phyloP scores from a whole-genome alignment of 2,329 filamentous ascomycete species.

The Microascus cirrosus region DNA sequence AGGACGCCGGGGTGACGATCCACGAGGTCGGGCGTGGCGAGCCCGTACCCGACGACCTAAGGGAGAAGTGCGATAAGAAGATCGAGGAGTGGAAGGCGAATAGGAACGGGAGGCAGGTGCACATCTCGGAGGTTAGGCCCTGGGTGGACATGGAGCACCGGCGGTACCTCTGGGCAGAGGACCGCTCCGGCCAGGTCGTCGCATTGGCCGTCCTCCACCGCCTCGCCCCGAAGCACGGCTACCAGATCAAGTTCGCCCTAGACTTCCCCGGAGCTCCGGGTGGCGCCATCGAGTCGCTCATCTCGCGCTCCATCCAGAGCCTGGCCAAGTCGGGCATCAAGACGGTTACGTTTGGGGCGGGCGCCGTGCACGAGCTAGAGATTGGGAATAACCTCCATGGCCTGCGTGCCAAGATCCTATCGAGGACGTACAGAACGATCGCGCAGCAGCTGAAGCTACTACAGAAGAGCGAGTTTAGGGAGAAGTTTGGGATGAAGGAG shows the following conservation, averaged over 20 bases:
- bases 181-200: conserved; percentile 60
- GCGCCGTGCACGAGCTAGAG: conserved; percentile 61
- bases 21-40: conserved; percentile 58
- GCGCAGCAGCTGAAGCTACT: conserved; percentile 73
- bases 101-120: conserved; percentile 75
- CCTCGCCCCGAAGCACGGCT: conserved; percentile 69
- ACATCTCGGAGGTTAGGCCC: conserved; percentile 79
- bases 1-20: conserved; percentile 76
- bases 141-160: conserved; percentile 79
- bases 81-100: conserved; percentile 70
- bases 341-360: conserved; percentile 75
- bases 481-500: conserved; percentile 77
- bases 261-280: conserved; percentile 83
- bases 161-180: conserved; percentile 72
- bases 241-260: conserved; percentile 93
- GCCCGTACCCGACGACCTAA: conserved; percentile 44
- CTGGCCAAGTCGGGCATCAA: conserved; percentile 21
- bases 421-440: conserved; percentile 71
- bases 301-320: conserved; percentile 38
- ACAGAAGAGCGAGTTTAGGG: conserved; percentile 78
- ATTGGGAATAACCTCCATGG: conserved; percentile 76
- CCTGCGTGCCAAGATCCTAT: conserved; percentile 68
- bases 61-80: conserved; percentile 56
- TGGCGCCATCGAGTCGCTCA: conserved; percentile 76
- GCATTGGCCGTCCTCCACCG: conserved; percentile 76